Percentiles rank a stretch among this genome's conserved stretches.
Evolutionary conservation across 441 rosid species (phyloP).

Genomic region (Arabidopsis hybrid): DNA sequence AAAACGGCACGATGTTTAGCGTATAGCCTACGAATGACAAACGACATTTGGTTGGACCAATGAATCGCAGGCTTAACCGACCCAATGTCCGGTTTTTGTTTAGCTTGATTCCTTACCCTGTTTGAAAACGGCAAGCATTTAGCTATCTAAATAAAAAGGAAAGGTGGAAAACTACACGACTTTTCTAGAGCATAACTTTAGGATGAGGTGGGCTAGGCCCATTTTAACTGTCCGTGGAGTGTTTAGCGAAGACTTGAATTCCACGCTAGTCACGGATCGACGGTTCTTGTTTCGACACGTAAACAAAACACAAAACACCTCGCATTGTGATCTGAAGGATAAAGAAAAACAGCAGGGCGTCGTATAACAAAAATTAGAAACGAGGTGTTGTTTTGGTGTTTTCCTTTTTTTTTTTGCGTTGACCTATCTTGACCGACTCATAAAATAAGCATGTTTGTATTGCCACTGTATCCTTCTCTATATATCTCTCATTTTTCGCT

Average conservation of each 20-base stretch:
- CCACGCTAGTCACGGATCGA: conserved; percentile 16
- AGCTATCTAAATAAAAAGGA: not conserved
- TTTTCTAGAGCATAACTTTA: not conserved
- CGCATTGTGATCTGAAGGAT: not conserved
- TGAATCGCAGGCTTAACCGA: conserved; percentile 7
- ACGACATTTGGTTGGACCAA: conserved; percentile 7
- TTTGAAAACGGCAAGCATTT: conserved; percentile 10
- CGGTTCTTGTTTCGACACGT: not conserved
- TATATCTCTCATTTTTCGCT: not conserved
- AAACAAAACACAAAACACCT: not conserved
- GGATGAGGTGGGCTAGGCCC: conserved; percentile 2
- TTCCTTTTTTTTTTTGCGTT: not conserved
- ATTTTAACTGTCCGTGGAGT: not conserved
- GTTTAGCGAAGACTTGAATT: not conserved
- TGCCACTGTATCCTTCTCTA: not conserved
- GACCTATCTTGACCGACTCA: conserved; percentile 11
- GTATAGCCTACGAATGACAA: not conserved
- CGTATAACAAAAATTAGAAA: not conserved
- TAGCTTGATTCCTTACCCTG: not conserved
- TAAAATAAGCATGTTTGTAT: not conserved
- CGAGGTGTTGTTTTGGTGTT: conserved; percentile 8
- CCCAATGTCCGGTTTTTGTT: not conserved
- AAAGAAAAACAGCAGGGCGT: conserved; percentile 4
- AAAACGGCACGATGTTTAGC: conserved; percentile 21
- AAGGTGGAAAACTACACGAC: not conserved